Evolutionary conservation across 1,284 basidiomycete species (phyloP).

Genomic region (Macrocystidia cucumis): DNA sequence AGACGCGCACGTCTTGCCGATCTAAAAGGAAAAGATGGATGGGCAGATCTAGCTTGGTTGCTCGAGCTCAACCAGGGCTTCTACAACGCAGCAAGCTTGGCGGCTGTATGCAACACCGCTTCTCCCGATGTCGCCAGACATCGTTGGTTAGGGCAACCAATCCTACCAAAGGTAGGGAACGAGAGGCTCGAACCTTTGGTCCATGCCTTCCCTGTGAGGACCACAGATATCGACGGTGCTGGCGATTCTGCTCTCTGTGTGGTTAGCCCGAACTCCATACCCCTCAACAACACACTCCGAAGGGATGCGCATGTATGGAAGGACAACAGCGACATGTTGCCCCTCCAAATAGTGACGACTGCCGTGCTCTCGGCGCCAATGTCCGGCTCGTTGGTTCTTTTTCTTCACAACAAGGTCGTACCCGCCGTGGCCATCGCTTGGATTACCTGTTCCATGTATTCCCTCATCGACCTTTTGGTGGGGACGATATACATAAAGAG

Average conservation of each 20-base stretch:
- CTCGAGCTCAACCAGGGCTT: constrained; percentile 20
- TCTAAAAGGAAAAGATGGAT: constrained; percentile 14
- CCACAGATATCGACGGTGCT: neutral
- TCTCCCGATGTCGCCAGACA: constrained; percentile 8
- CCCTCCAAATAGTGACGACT: neutral
- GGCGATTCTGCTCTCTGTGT: constrained; percentile 7
- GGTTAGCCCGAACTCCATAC: constrained; percentile 7
- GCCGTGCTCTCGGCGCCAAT: neutral
- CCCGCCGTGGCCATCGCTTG: constrained; percentile 1
- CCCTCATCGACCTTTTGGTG: constrained; percentile 7
- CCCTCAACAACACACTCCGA: constrained; percentile 3
- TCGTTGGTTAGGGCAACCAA: constrained; percentile 16
- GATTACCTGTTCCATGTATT: neutral
- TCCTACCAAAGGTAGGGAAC: constrained; percentile 13
- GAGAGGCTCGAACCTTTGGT: constrained; percentile 16
- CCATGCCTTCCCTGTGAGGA: constrained; percentile 13
- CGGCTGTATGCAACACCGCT: constrained; percentile 16
- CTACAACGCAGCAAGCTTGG: constrained; percentile 16
- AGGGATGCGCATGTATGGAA: constrained; percentile 11
- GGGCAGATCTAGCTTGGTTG: constrained; percentile 18
- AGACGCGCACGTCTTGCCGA: constrained; percentile 13
- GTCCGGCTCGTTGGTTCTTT: neutral
- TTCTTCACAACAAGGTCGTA: too few species aligned
- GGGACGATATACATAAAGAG: constrained; percentile 10
- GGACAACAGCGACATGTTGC: constrained; percentile 5